A percentile compares a stretch with the other conserved stretches of the same genome.
Conservation (phyloP, 2,329 filamentous ascomycete species). For the Aspergillus fijiensis region DNA sequence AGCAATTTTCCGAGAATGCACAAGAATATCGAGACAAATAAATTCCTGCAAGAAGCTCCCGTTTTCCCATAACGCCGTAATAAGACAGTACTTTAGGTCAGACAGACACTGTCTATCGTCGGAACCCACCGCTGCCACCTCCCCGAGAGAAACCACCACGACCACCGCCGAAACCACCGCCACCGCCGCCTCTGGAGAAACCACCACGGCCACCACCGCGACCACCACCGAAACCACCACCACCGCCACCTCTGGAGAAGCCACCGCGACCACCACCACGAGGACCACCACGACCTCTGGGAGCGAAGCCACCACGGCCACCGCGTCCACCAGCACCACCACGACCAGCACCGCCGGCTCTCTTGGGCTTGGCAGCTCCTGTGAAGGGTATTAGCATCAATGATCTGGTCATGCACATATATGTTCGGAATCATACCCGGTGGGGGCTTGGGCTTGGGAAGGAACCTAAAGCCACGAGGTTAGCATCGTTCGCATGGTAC, state of each 20-base stretch:
- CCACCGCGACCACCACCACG: slow-evolving; percentile 38
- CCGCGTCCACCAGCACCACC: slow-evolving; percentile 48
- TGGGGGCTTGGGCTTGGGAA: slow-evolving; percentile 83
- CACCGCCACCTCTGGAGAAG: slow-evolving; percentile 44
- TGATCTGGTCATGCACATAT: not conserved
- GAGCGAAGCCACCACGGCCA: slow-evolving; percentile 46
- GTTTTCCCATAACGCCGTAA: slow-evolving; percentile 46
- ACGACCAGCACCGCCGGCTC: slow-evolving; percentile 60
- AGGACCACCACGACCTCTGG: slow-evolving; percentile 55
- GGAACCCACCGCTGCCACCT: slow-evolving; percentile 27
- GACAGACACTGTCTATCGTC: slow-evolving; percentile 29
- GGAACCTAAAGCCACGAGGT: slow-evolving; percentile 59
- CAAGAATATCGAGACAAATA: slow-evolving; percentile 37
- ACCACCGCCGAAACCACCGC: slow-evolving; percentile 45
- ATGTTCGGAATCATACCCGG: slow-evolving; percentile 43
- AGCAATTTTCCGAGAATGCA: slow-evolving; percentile 36
- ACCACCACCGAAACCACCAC: slow-evolving; percentile 37
- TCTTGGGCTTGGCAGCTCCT: slow-evolving; percentile 69
- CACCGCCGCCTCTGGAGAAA: slow-evolving; percentile 42
- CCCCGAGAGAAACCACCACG: slow-evolving; percentile 40
- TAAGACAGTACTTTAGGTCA: slow-evolving; percentile 35
- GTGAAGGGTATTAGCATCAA: slow-evolving; percentile 36
- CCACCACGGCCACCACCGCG: slow-evolving; percentile 52
- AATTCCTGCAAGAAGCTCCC: slow-evolving; percentile 40
- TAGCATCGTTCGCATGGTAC: slow-evolving; percentile 10